phyloP scores from a whole-genome alignment of 2,329 filamentous ascomycete genomes.

The Exophiala lecanii-corni region DNA sequence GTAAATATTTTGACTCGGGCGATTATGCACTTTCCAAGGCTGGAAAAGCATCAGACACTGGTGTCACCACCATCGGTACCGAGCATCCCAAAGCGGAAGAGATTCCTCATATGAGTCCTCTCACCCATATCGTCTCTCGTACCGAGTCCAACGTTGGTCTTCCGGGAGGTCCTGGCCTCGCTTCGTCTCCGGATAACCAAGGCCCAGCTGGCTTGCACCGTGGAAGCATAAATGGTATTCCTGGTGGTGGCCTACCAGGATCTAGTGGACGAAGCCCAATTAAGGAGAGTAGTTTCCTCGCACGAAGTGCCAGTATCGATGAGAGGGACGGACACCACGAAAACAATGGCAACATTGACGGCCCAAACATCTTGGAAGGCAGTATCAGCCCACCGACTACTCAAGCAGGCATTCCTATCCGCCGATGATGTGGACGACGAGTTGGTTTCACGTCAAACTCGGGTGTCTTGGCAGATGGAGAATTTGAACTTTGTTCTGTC shows the following conservation, averaged over 20 bases:
- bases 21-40: constrained; percentile 97
- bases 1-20: constrained; percentile 96
- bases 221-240: constrained; percentile 43
- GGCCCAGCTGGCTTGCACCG: constrained; percentile 35
- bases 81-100: constrained; percentile 94
- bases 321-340: constrained; percentile 46
- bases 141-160: constrained; percentile 33
- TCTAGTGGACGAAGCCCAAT: constrained; percentile 70
- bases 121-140: constrained; percentile 41
- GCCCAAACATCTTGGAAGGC: constrained; percentile 29
- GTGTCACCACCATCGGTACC: constrained; percentile 87
- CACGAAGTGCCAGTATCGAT: constrained; percentile 71
- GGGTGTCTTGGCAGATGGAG: too few species aligned
- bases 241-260: constrained; percentile 25
- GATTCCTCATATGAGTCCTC: constrained; percentile 80
- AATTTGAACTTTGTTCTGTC: too few species aligned
- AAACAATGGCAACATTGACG: constrained; percentile 41
- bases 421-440: constrained; percentile 44
- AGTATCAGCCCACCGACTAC: constrained; percentile 42
- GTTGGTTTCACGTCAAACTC: too few species aligned
- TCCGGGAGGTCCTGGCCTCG: constrained; percentile 28
- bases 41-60: constrained; percentile 89
- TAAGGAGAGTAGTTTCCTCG: constrained; percentile 84
- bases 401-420: constrained; percentile 59
- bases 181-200: constrained; percentile 24